These are phyloP conservation scores for Triticum monococcum DNA, from an alignment of 176 grass and related monocot genomes.

Conservation along the genomic window DNA sequence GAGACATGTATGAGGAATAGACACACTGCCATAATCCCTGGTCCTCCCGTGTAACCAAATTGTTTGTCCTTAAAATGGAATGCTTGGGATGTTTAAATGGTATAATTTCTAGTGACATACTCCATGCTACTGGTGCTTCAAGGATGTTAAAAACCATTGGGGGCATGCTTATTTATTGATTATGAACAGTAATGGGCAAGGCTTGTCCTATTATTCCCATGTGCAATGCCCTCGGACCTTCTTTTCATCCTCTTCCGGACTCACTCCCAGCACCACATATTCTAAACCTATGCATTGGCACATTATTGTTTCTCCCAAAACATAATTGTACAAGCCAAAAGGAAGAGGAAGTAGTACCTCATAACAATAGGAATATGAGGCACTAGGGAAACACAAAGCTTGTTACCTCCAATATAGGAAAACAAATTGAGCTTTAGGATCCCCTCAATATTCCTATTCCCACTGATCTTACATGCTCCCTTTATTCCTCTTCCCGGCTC, in stretches of 20 bases:
- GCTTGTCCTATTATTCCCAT: background rate
- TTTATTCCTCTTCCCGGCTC: constrained; percentile 9
- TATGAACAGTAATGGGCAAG: background rate
- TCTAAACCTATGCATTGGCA: background rate
- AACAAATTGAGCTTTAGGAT: background rate
- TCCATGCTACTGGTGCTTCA: background rate
- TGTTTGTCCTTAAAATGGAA: background rate
- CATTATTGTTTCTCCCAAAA: background rate
- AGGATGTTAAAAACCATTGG: background rate
- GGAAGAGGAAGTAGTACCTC: constrained; percentile 3
- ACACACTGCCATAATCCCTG: background rate
- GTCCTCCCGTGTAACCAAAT: background rate
- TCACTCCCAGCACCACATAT: background rate
- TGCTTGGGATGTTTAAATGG: background rate
- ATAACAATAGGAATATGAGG: background rate
- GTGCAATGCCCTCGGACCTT: background rate
- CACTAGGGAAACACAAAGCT: background rate
- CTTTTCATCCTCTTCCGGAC: background rate
- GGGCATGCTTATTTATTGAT: background rate
- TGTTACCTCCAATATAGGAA: background rate
- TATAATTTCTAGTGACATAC: background rate
- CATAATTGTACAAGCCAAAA: background rate
- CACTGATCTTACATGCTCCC: background rate
- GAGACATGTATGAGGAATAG: background rate
- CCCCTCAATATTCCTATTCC: constrained; percentile 38